Conservation (phyloP, 345 rosid genomes). For the Adansonia digitata region DNA sequence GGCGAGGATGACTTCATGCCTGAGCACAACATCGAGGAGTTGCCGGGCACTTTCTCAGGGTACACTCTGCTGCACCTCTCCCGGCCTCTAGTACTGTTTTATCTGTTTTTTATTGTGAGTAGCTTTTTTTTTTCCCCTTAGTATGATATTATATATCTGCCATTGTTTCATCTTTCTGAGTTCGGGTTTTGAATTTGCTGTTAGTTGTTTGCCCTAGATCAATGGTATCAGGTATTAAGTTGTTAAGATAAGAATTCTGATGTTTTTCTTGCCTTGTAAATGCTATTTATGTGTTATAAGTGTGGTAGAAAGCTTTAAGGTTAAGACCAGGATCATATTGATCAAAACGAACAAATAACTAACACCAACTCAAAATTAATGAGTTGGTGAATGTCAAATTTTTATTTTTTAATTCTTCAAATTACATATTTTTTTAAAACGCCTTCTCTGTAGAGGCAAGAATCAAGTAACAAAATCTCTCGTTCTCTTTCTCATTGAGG, state of each 20-base stretch:
- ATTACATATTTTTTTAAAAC: background rate
- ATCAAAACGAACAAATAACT: background rate
- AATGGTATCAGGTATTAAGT: background rate
- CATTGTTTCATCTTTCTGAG: background rate
- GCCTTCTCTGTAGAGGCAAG: background rate
- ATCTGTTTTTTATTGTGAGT: constrained; percentile 62
- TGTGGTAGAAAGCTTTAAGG: background rate
- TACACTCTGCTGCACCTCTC: constrained; percentile 99
- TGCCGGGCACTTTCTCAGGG: constrained; percentile 98
- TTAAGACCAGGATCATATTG: background rate
- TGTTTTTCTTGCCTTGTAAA: background rate
- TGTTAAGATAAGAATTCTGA: background rate
- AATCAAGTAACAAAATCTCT: background rate
- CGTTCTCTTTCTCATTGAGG: background rate
- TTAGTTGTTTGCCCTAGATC: background rate
- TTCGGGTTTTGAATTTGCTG: background rate
- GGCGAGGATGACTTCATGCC: constrained; percentile 83
- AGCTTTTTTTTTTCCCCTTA: constrained; percentile 17
- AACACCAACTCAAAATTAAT: background rate
- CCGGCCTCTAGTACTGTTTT: constrained; percentile 72
- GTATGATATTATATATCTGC: background rate
- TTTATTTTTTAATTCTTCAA: background rate
- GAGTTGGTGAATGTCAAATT: background rate
- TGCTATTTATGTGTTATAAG: background rate
- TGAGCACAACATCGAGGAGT: constrained; percentile 79